Evolutionary conservation across 257 asterid species (phyloP), one percentile per base, ranked within the genome.

Genomic region (Vinca minor): DNA sequence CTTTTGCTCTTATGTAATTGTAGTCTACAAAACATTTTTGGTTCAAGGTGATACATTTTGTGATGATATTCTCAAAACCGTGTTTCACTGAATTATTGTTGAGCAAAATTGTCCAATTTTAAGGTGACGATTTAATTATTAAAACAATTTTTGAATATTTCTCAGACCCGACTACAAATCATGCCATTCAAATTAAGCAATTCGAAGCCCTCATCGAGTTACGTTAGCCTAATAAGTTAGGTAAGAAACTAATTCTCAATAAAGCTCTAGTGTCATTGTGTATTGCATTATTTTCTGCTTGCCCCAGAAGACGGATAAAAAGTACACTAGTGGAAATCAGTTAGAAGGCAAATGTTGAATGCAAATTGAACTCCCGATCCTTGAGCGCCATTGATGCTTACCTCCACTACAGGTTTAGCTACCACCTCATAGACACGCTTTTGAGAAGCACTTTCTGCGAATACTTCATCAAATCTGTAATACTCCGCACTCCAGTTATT

Each of bases 381-480:
- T 55, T 35, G 41, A 54, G 45, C 48, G 21, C 45, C 3, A 20
- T 18, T 17, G 8, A 29, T 39, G 56, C 71, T 69, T 72, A 87
- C 97, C 87, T 90, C 96, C 71, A 90, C 95, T 58, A 90, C 97
- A 64, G 97, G 96, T 80, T 85, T 87, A 68, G 97, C 97, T 48
- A 90, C 97, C 42, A 69, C 91, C 79, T 90, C 97, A 39, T 90
- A 90, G 63, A 90, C 81, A 31, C 94, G 97, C 77, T 82, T 90
- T 64, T 90, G 97, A 36, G 97, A 90, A 71, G 95, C 81, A 73
- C 77, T 85, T 67, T 80, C 92, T 12, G 93, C 79, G 57, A 90
- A 87, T 44, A 87, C 76, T 73, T 90, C 96, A 75, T 90, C 97
- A 68, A 90, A 90, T 76, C 83, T 75, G 70, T 83, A 84, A 46